Base-by-base conservation (phyloP, 306 rosid species). In the Phaseolus lunatus region DNA sequence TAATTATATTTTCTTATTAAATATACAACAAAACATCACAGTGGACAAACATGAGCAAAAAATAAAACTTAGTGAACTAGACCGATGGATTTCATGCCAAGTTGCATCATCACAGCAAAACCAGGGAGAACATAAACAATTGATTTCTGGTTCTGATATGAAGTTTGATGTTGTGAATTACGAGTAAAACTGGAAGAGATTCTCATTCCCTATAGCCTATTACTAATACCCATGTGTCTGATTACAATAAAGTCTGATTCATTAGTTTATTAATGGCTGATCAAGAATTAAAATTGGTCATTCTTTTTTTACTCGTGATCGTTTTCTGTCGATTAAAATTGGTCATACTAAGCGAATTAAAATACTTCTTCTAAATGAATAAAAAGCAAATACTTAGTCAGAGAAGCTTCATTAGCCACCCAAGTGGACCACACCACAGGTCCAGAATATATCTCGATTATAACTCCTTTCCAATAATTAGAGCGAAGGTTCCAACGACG, bases 381-480 rank as follows among this genome's bases (percentile, higher is more conserved):
- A 29, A 39, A 24, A 39, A 35, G 48, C 45, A 81, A 81, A 69
- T 20, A 57, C 72, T 12, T 48, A 49, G 69, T 69, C 56, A 65
- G 62, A 52, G 18, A 66, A n/a, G 15, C 24, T 70, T 72, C 78
- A 84, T 64, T 22, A 85, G 75, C 87, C 80, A 61, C 13, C 79
- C 93, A 85, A 75, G 82, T 83, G 90, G 82, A 47, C 86, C 84
- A 84, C 81, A 0, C 39, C 9, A 35, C 39, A 35, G 39, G 39
- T 31, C 72, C 48, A 63, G 26, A 22, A 39, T 5, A 65, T 10
- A 5, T 59, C 23, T 58, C 70, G 71, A 75, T 56, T 9, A 58
- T 69, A 65, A 71, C 93, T 79, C 81, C 52, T 81, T 64, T 59
- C 88, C 98, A 85, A 89, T 80, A 57, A 84, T 81, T 70, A 69